These are phyloP conservation scores for Chlorokybus atmophyticus DNA, from an alignment of 139 green algal genomes.

Conservation along the genomic window DNA sequence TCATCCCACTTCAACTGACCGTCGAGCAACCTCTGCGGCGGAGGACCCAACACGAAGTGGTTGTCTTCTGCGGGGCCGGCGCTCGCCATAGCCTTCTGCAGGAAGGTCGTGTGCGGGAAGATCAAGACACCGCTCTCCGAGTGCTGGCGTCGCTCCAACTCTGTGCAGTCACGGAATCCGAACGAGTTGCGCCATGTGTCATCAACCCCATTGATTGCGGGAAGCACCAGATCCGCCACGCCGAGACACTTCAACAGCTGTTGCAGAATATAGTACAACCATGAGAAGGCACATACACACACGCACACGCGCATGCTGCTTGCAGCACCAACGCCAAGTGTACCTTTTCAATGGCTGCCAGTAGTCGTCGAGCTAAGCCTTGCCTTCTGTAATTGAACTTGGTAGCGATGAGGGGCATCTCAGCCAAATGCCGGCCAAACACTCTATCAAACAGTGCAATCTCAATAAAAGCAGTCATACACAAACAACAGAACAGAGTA, in stretches of 20 bases:
- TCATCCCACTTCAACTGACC: not conserved
- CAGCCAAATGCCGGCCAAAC: slow-evolving; percentile 24
- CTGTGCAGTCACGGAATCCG: slow-evolving; percentile 17
- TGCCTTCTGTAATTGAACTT: slow-evolving; percentile 26
- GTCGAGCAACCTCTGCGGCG: no score
- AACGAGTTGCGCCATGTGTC: slow-evolving; percentile 22
- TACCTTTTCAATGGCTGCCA: slow-evolving; percentile 24
- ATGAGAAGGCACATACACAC: slow-evolving; percentile 5
- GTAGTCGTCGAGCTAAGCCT: slow-evolving; percentile 23
- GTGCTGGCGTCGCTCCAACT: slow-evolving; percentile 4
- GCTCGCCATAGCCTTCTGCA: slow-evolving; percentile 16
- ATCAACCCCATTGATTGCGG: slow-evolving; percentile 15
- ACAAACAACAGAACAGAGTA: not conserved
- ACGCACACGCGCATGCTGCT: not conserved
- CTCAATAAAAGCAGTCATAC: not conserved
- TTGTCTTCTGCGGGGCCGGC: no score
- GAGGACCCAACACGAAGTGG: no score
- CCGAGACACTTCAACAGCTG: slow-evolving; percentile 20
- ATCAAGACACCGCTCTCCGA: slow-evolving; percentile 18
- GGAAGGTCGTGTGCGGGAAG: slow-evolving; percentile 22
- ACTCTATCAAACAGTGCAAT: slow-evolving; percentile 18
- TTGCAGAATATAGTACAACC: not conserved
- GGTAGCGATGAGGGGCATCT: slow-evolving; percentile 33
- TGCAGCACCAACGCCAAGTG: not conserved
- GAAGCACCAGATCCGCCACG: slow-evolving; percentile 28